Conservation (phyloP, 1,284 basidiomycete genomes). For the Ustilago tritici region DNA sequence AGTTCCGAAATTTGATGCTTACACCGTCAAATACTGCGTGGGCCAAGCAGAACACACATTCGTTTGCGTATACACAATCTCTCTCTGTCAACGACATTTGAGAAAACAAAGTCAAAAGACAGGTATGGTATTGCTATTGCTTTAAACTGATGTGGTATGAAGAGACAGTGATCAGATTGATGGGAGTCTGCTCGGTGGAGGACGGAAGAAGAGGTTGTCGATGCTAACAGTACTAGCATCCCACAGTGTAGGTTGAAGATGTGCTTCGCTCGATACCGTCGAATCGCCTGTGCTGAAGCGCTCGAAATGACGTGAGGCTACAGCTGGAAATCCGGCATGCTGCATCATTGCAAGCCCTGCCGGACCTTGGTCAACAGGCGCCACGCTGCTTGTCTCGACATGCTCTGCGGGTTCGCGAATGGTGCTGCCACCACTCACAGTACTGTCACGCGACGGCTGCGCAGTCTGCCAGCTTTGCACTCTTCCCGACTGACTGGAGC, state of each 20-base stretch:
- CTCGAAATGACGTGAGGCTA: neutral
- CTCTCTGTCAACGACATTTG: neutral
- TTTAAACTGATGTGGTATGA: neutral
- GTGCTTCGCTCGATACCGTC: conserved; percentile 10
- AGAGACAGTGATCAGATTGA: neutral
- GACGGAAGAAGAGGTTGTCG: conserved; percentile 37
- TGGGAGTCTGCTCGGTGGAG: conserved; percentile 16
- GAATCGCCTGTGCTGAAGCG: conserved; percentile 6
- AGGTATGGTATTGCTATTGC: neutral
- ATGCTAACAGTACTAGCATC: conserved; percentile 20
- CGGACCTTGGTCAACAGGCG: neutral
- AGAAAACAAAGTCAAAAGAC: neutral
- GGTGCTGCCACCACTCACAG: neutral
- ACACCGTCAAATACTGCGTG: neutral
- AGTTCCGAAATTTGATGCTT: conserved; percentile 15
- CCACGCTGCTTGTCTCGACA: neutral
- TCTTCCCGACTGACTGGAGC: neutral
- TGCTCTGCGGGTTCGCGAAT: neutral
- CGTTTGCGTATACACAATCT: neutral
- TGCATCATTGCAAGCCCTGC: neutral
- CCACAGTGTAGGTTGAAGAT: conserved; percentile 10
- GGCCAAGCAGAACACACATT: neutral
- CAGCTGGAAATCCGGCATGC: neutral
- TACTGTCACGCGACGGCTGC: neutral
- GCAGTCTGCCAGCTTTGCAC: neutral